Evolutionary conservation across 768 basidiomycete genomes (phyloP).

Genomic region (Suillus bovinus): DNA sequence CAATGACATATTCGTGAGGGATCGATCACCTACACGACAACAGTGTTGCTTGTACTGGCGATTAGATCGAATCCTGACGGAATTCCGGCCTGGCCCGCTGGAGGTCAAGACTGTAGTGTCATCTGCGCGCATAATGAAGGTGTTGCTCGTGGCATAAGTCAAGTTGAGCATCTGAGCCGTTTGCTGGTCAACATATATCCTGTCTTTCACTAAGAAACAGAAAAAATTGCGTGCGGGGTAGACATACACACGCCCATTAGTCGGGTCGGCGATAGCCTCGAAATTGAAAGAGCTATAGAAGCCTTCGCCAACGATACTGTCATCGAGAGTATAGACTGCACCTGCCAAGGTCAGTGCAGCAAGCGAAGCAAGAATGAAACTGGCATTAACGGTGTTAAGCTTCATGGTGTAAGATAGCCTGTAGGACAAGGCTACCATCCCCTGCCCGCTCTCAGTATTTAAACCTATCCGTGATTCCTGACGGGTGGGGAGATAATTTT

Average conservation of each 20-base stretch:
- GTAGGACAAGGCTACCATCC: neutral
- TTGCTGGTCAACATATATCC: constrained; percentile 35
- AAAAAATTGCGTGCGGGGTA: neutral
- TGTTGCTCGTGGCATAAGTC: constrained; percentile 26
- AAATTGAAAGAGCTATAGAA: constrained; percentile 36
- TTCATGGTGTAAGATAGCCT: constrained; percentile 18
- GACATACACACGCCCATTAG: constrained; percentile 37
- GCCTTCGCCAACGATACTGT: constrained; percentile 28
- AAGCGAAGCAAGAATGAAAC: constrained; percentile 18
- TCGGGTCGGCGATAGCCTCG: constrained; percentile 37
- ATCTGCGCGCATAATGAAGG: constrained; percentile 40
- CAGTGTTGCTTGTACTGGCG: constrained; percentile 34
- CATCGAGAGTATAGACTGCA: constrained; percentile 25
- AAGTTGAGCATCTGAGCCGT: constrained; percentile 30
- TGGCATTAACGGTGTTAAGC: neutral
- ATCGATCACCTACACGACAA: constrained; percentile 30
- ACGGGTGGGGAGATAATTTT: constrained; percentile 1
- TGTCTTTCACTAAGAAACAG: constrained; percentile 9
- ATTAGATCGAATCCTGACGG: constrained; percentile 34
- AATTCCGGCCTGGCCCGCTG: constrained; percentile 35
- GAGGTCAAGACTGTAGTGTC: constrained; percentile 31
- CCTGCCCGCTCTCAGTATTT: constrained; percentile 16
- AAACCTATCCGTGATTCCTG: neutral
- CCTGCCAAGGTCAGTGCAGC: constrained; percentile 20
- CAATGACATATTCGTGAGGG: neutral